A percentile compares a stretch with the other conserved stretches of the same genome.
These are phyloP conservation scores for Gracilaria caudata DNA, from an alignment of 23 red algal genomes.

Conservation along the genomic window DNA sequence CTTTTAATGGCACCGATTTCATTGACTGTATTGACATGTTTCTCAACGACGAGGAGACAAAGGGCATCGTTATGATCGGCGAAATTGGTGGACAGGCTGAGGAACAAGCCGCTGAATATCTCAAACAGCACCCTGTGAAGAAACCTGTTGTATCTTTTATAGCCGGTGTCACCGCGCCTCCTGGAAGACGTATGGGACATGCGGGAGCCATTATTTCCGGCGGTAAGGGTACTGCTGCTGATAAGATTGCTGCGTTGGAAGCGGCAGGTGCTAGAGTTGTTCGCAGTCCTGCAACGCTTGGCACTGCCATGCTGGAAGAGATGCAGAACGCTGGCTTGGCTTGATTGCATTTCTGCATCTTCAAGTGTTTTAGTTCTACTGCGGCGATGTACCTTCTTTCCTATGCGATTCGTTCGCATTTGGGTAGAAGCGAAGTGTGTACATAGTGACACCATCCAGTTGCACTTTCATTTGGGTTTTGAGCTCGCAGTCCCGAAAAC, in stretches of 20 bases:
- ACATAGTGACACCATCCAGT: not conserved
- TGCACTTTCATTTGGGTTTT: not conserved
- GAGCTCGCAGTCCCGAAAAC: not conserved
- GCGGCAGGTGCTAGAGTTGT: constrained; percentile 89
- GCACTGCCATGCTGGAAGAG: constrained; percentile 70
- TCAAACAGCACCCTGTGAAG: constrained; percentile 66
- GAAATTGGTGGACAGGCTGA: constrained; percentile 98
- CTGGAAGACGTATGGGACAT: constrained; percentile 97
- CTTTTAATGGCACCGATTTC: constrained; percentile 99
- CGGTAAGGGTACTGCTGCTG: constrained; percentile 91
- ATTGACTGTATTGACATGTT: constrained; percentile 97
- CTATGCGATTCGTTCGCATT: not conserved
- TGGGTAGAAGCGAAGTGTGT: not conserved
- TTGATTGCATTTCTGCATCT: constrained; percentile 3
- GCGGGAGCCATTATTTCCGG: constrained; percentile 97
- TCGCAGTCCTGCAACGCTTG: constrained; percentile 79
- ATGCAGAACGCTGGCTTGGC: constrained; percentile 70
- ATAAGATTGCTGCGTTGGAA: constrained; percentile 88
- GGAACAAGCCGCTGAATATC: constrained; percentile 90
- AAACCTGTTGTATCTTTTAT: constrained; percentile 98
- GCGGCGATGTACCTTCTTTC: not conserved
- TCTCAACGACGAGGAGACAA: constrained; percentile 84
- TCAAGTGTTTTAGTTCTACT: not conserved
- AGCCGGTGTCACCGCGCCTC: constrained; percentile 93
- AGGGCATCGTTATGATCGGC: constrained; percentile 99